Base-by-base conservation (phyloP, 2,329 filamentous ascomycete species). In the Alternaria triticimaculans region DNA sequence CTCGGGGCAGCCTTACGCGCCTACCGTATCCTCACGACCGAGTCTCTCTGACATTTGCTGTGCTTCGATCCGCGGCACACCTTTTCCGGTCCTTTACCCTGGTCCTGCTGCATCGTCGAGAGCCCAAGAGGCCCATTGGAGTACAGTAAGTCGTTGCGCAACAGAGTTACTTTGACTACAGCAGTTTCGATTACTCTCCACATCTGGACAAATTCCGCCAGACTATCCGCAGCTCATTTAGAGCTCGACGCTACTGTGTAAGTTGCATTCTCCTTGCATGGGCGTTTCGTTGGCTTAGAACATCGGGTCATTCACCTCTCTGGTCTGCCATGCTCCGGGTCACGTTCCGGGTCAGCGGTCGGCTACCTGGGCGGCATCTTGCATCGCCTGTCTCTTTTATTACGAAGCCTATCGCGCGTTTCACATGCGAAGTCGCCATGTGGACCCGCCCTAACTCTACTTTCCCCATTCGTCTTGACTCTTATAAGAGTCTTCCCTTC, bases 21-120 rank as follows among this genome's bases (percentile, higher is more conserved):
- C 58, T 70, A 57, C 66, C 68, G 63, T 71, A 67, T 78, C 78
- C 77, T 76, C 76, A 72, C 77, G 76, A 68, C 78, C 78, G 77
- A 76, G 62, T 72, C 69, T 66, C 68, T 73, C 67, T 71, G 66
- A 26, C 54, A 63, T 49, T 58, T 60, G 50, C 30, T 33, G 20
- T 55, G 25, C 58, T 61, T 57, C 51, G 60, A 41, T 41, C 64
- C 51, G 70, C 72, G 69, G 70, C 65, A 69, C 65, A 72, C 61
- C 65, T 75, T 74, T 76, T 73, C 74, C 76, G 70, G 68, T 53
- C 55, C 49, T 65, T 67, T 60, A 71, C 62, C 67, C 72, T 68
- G 65, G 61, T 70, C 64, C 25, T 61, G 37, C 44, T 50, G 46
- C 44, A 60, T 57, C 65, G 66, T 69, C 58, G 58, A 56, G 18